These are phyloP conservation scores for Polygonum aviculare DNA, from an alignment of 148 eudicot genomes.

Conservation along the genomic window DNA sequence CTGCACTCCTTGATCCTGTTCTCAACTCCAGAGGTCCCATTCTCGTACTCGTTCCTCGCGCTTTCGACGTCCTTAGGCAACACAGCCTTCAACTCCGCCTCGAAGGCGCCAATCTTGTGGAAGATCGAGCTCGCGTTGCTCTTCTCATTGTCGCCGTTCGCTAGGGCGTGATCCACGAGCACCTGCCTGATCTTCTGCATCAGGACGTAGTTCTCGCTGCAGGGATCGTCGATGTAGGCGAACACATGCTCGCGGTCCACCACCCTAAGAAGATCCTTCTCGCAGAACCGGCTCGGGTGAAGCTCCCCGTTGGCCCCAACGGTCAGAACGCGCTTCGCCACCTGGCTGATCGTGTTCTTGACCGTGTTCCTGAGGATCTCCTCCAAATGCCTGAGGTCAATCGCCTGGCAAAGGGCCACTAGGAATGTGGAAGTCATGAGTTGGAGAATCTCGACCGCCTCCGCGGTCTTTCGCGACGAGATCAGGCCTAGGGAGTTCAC, in stretches of 20 bases:
- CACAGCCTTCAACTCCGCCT: slow-evolving; percentile 10
- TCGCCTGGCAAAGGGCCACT: slow-evolving; percentile 34
- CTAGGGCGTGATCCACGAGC: slow-evolving; percentile 26
- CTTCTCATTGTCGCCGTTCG: slow-evolving; percentile 20
- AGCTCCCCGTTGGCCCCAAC: slow-evolving; percentile 25
- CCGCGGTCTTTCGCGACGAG: slow-evolving; percentile 23
- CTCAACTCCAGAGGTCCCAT: not conserved
- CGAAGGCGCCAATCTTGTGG: slow-evolving; percentile 19
- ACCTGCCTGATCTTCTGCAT: slow-evolving; percentile 38
- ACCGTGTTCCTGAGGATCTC: slow-evolving; percentile 23
- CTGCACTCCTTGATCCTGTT: slow-evolving; percentile 14
- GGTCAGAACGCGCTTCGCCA: slow-evolving; percentile 21
- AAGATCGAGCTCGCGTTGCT: slow-evolving; percentile 22
- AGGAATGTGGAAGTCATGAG: slow-evolving; percentile 33
- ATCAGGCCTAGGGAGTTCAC: slow-evolving; percentile 19
- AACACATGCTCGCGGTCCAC: slow-evolving; percentile 30
- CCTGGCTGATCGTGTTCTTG: slow-evolving; percentile 25
- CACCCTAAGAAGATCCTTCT: slow-evolving; percentile 24
- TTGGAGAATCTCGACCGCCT: slow-evolving; percentile 30
- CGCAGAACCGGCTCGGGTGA: slow-evolving; percentile 32
- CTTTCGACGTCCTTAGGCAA: slow-evolving; percentile 9
- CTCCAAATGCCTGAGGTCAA: slow-evolving; percentile 35
- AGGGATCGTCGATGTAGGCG: slow-evolving; percentile 30
- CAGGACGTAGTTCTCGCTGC: slow-evolving; percentile 20
- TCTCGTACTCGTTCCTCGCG: not conserved